Conservation (phyloP, 495 filamentous ascomycete genomes). For the Neurospora sp. region DNA sequence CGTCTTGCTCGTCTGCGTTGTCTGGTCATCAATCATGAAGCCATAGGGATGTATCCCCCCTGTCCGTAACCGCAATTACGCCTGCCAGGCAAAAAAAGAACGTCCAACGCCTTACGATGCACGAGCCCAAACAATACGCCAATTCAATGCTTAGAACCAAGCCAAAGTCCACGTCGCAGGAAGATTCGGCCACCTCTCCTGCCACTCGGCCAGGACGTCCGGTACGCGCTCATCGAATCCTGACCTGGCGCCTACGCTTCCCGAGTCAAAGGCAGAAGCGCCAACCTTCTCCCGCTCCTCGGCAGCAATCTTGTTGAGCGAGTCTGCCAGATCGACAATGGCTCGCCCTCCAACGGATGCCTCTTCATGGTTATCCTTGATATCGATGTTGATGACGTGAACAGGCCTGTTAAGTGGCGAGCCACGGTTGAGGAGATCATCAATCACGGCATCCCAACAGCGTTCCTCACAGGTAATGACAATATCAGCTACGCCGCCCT, state of each 20-base stretch:
- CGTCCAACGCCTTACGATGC: background rate
- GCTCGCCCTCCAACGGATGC: slow-evolving; percentile 82
- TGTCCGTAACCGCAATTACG: background rate
- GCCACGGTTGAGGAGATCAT: slow-evolving; percentile 80
- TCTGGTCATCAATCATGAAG: background rate
- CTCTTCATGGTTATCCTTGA: slow-evolving; percentile 97
- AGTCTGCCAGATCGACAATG: slow-evolving; percentile 84
- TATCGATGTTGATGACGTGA: slow-evolving; percentile 96
- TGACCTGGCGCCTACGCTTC: slow-evolving; percentile 51
- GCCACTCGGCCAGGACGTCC: slow-evolving; percentile 89
- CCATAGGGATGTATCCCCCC: background rate
- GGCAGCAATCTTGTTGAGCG: slow-evolving; percentile 69
- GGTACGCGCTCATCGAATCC: slow-evolving; percentile 92
- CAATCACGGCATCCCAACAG: slow-evolving; percentile 97
- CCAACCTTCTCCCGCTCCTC: slow-evolving; percentile 64
- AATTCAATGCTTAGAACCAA: slow-evolving; percentile 59
- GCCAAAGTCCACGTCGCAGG: slow-evolving; percentile 90
- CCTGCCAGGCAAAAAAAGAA: background rate
- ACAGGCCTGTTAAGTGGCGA: slow-evolving; percentile 79
- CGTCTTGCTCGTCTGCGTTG: background rate
- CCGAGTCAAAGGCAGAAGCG: slow-evolving; percentile 55
- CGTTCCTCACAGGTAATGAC: slow-evolving; percentile 97
- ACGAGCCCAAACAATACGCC: background rate
- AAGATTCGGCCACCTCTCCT: slow-evolving; percentile 84
- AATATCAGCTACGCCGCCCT: slow-evolving; percentile 85